phyloP scores from a whole-genome alignment of 345 rosid species.

The Gossypium anomalum region DNA sequence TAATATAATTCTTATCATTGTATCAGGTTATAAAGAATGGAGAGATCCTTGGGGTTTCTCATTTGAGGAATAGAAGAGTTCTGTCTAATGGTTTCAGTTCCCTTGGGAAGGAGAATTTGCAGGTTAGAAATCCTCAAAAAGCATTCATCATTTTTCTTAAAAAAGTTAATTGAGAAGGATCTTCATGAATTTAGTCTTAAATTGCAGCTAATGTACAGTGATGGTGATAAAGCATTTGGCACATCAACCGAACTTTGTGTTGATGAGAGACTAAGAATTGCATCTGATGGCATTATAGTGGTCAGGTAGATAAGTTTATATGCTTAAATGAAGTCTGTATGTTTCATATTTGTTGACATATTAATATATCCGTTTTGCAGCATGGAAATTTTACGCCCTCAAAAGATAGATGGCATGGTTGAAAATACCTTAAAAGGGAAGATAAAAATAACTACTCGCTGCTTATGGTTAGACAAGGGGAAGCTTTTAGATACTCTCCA shows the following conservation, averaged over 20 bases:
- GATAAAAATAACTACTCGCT: slow-evolving; percentile 88
- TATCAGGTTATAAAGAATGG: slow-evolving; percentile 94
- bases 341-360: slow-evolving; percentile 7
- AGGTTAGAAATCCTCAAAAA: slow-evolving; percentile 45
- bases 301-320: slow-evolving; percentile 51
- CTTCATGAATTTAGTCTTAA: slow-evolving; percentile 20
- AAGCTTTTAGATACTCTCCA: slow-evolving; percentile 84
- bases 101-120: slow-evolving; percentile 92
- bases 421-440: slow-evolving; percentile 72
- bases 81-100: slow-evolving; percentile 86
- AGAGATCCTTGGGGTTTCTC: slow-evolving; percentile 99
- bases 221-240: slow-evolving; percentile 97
- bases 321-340: slow-evolving; percentile 1
- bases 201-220: slow-evolving; percentile 91
- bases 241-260: slow-evolving; percentile 88
- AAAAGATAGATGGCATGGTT: slow-evolving; percentile 32
- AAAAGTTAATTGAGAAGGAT: slow-evolving; percentile 19
- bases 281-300: slow-evolving; percentile 91
- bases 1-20: slow-evolving; percentile 3
- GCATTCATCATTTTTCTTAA: slow-evolving; percentile 7
- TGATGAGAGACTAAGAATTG: slow-evolving; percentile 86
- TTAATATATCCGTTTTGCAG: slow-evolving; percentile 41
- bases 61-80: slow-evolving; percentile 89
- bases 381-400: slow-evolving; percentile 87
- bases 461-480: slow-evolving; percentile 98